Evolutionary conservation across 306 rosid genomes (phyloP).

Genomic region (Lupinus albus): DNA sequence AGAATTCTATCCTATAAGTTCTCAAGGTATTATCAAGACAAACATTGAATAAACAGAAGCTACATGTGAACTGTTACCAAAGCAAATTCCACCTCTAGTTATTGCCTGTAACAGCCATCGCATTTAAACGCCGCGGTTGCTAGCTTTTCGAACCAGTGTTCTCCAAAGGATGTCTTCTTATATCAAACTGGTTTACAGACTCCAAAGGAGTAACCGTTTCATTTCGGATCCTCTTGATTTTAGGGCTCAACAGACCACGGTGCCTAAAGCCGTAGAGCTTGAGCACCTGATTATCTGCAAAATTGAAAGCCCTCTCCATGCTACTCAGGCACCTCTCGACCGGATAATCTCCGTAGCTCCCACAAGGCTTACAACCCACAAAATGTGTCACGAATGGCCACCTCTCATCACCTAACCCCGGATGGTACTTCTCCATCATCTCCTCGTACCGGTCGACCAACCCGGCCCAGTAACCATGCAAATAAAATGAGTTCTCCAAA

Average conservation of each 20-base stretch:
- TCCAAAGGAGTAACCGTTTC: conserved; percentile 70
- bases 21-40: conserved; percentile 40
- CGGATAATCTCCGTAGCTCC: conserved; percentile 97
- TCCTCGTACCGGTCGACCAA: conserved; percentile 97
- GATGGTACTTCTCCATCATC: conserved; percentile 96
- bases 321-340: conserved; percentile 91
- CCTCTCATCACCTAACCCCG: conserved; percentile 94
- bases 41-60: conserved; percentile 41
- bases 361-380: conserved; percentile 99
- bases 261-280: conserved; percentile 87
- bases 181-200: conserved; percentile 59
- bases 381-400: conserved; percentile 99
- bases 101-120: conserved; percentile 46
- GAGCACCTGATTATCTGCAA: conserved; percentile 95
- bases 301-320: conserved; percentile 98
- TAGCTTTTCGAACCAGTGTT: conserved; percentile 47
- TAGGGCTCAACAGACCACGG: conserved; percentile 89
- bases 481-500: conserved; percentile 87
- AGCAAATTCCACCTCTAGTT: conserved; percentile 42
- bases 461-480: conserved; percentile 99
- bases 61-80: conserved; percentile 42
- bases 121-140: conserved; percentile 41
- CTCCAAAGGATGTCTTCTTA: conserved; percentile 47
- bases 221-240: conserved; percentile 84
- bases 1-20: conserved; percentile 52